Conservation (phyloP, 805 yeast species). For the Jamesozyma hellenica region DNA sequence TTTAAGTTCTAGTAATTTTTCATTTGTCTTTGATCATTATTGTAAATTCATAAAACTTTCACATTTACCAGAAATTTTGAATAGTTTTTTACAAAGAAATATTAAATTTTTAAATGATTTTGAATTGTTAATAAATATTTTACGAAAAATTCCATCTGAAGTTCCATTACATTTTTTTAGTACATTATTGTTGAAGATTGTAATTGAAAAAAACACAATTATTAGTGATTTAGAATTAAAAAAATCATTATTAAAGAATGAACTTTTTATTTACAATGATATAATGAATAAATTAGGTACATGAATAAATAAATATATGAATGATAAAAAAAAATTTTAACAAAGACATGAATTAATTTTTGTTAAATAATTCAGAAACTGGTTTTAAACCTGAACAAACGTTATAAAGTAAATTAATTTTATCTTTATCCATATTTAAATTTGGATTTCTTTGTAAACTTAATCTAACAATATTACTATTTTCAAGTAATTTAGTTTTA, state of each 20-base stretch:
- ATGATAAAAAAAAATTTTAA: neutral
- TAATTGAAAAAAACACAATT: conserved; percentile 7
- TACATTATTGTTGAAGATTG: conserved; percentile 9
- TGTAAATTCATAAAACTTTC: conserved; percentile 4
- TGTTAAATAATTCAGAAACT: conserved; percentile 14
- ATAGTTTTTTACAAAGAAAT: conserved; percentile 16
- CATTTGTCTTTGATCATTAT: conserved; percentile 15
- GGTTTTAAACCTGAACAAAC: conserved; percentile 28
- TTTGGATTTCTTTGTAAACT: conserved; percentile 15
- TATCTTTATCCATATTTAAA: conserved; percentile 9
- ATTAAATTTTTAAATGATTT: conserved; percentile 4
- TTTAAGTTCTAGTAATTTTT: conserved; percentile 8
- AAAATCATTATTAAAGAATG: conserved; percentile 18
- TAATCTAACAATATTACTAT: conserved; percentile 18
- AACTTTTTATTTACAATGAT: conserved; percentile 9
- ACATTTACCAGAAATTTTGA: conserved; percentile 7
- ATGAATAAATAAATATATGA: conserved; percentile 3
- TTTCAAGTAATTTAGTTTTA: conserved; percentile 9
- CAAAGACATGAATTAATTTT: neutral
- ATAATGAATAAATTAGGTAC: conserved; percentile 4
- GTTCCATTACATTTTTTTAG: conserved; percentile 10
- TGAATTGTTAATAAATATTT: conserved; percentile 6
- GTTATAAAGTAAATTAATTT: conserved; percentile 14
- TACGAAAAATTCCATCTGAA: conserved; percentile 13
- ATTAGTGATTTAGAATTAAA: conserved; percentile 9